These are phyloP conservation scores for Aspergillus caelatus DNA, from an alignment of 2,329 filamentous ascomycete species.

Conservation along the genomic window DNA sequence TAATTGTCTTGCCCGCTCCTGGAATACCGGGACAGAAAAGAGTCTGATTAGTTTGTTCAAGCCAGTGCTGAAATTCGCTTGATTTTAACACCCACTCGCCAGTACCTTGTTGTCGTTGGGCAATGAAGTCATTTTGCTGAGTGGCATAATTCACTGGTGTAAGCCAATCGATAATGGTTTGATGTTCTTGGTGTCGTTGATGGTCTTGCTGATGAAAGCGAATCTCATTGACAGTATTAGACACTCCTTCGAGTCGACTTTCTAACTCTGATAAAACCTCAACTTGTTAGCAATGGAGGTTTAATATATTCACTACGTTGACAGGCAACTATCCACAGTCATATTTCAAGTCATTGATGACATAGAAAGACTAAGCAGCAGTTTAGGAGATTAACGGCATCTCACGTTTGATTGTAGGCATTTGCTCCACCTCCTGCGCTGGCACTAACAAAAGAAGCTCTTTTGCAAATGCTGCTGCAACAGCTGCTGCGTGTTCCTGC, in stretches of 20 bases:
- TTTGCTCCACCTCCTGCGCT: neutral
- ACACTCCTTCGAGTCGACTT: neutral
- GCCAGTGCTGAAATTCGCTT: slow-evolving; percentile 19
- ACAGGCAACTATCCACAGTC: no score
- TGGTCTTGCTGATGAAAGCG: neutral
- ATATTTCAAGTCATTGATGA: no score
- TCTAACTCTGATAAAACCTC: neutral
- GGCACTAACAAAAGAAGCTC: neutral
- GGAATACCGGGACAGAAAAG: slow-evolving; percentile 23
- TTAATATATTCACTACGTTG: no score
- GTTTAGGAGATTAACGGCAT: neutral
- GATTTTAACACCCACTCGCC: slow-evolving; percentile 27
- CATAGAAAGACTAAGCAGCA: neutral
- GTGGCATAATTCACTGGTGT: slow-evolving; percentile 9
- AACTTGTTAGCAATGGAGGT: neutral
- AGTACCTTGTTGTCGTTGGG: slow-evolving; percentile 16
- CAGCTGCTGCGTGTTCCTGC: slow-evolving; percentile 10
- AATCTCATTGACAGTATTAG: neutral
- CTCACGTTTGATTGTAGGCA: neutral
- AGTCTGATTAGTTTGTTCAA: slow-evolving; percentile 1
- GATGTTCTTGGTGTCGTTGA: slow-evolving; percentile 3
- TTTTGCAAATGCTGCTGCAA: slow-evolving; percentile 11
- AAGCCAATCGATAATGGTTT: slow-evolving; percentile 16
- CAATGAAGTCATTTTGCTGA: slow-evolving; percentile 21
- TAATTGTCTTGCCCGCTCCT: slow-evolving; percentile 25